Conservation (phyloP, 805 yeast genomes). For the Brettanomyces naardenensis region DNA sequence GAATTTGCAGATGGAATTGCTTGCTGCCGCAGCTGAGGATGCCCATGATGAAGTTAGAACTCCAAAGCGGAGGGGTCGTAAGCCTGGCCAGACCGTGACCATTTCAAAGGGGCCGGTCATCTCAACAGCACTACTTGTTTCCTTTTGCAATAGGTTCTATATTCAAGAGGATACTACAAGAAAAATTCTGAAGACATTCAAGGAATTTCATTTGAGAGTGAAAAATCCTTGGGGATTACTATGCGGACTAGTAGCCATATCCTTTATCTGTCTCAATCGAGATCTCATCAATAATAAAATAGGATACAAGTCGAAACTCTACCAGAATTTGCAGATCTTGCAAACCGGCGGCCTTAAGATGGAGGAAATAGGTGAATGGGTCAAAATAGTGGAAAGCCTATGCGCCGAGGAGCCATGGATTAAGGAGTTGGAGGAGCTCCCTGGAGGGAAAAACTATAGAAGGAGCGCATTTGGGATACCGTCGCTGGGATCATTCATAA, state of each 20-base stretch:
- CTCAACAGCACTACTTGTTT: conserved; percentile 32
- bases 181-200: conserved; percentile 41
- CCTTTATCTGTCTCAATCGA: conserved; percentile 47
- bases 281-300: conserved; percentile 35
- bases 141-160: conserved; percentile 56
- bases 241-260: conserved; percentile 57
- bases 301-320: conserved; percentile 40
- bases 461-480: conserved; percentile 15
- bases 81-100: neutral
- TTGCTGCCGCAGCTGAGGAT: conserved; percentile 5
- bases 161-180: conserved; percentile 47
- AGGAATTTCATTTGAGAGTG: conserved; percentile 42
- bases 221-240: conserved; percentile 62
- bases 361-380: conserved; percentile 45
- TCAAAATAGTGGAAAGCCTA: conserved; percentile 43
- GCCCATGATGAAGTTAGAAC: neutral
- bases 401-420: conserved; percentile 58
- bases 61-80: neutral
- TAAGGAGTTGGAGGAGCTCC: conserved; percentile 23
- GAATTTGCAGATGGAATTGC: neutral
- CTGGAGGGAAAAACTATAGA: conserved; percentile 2
- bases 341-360: conserved; percentile 47
- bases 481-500: conserved; percentile 15
- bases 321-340: conserved; percentile 41
- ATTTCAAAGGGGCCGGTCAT: conserved; percentile 8